phyloP scores from a whole-genome alignment of 805 yeast genomes.

The Sugiyamaella lignohabitans region DNA sequence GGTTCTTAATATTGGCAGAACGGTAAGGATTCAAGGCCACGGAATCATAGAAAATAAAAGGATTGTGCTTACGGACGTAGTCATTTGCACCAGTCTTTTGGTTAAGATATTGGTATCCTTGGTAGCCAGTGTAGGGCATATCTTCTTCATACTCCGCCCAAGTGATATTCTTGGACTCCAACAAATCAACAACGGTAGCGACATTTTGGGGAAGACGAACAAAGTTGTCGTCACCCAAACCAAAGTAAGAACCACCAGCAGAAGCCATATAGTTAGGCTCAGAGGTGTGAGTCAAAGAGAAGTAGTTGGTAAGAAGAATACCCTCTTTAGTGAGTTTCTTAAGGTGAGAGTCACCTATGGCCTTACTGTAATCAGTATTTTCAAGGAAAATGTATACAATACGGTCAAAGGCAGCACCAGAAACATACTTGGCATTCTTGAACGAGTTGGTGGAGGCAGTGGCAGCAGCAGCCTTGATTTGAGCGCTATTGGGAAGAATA shows the following conservation, averaged over 20 bases:
- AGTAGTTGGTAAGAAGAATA: constrained; percentile 44
- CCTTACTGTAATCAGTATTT: constrained; percentile 46
- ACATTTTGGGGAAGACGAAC: constrained; percentile 40
- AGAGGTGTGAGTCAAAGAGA: constrained; percentile 47
- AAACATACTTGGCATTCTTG: constrained; percentile 32
- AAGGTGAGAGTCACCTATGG: constrained; percentile 40
- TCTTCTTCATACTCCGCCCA: constrained; percentile 53
- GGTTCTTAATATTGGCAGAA: constrained; percentile 41
- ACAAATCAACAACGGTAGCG: constrained; percentile 43
- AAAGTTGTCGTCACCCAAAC: constrained; percentile 42
- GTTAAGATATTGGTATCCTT: constrained; percentile 42
- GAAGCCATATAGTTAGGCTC: constrained; percentile 49
- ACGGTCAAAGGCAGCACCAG: constrained; percentile 38
- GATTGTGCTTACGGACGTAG: constrained; percentile 50
- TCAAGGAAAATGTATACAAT: constrained; percentile 43
- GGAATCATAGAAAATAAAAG: constrained; percentile 39
- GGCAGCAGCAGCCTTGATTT: constrained; percentile 33
- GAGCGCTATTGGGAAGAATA: constrained; percentile 30
- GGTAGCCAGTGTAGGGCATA: constrained; percentile 46
- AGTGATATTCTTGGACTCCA: constrained; percentile 41
- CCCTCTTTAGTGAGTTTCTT: constrained; percentile 40
- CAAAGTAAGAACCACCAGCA: constrained; percentile 47
- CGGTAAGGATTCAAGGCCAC: constrained; percentile 34
- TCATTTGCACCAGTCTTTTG: constrained; percentile 39
- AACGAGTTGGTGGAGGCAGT: constrained; percentile 27